phyloP scores from a whole-genome alignment of 768 basidiomycete genomes.

The Neoboletus magnificus region DNA sequence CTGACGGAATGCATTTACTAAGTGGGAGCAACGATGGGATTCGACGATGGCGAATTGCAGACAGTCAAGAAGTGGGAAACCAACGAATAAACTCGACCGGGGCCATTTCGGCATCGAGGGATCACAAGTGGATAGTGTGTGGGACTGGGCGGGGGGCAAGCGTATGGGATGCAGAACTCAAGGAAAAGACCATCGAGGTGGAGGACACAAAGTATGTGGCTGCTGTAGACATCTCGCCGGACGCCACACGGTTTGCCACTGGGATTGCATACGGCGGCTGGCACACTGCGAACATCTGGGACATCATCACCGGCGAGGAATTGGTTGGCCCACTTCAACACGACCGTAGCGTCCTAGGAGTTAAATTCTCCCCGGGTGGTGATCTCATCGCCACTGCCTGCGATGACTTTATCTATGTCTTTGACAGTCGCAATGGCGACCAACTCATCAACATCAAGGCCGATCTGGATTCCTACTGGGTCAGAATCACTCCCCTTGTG shows the following conservation, averaged over 20 bases:
- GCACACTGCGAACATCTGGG: neutral
- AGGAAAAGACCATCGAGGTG: neutral
- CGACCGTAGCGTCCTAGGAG: neutral
- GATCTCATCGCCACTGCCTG: neutral
- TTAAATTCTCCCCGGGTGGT: neutral
- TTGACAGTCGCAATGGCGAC: neutral
- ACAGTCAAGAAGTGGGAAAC: no score
- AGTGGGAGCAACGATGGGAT: no score
- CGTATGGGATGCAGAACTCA: constrained; percentile 1
- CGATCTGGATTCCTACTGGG: neutral
- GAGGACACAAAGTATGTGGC: neutral
- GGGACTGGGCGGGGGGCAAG: neutral
- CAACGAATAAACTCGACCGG: no score
- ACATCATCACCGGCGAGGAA: neutral
- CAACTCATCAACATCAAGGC: neutral
- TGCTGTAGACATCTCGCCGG: neutral
- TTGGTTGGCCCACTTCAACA: neutral
- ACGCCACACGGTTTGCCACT: no score
- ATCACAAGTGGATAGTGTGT: neutral
- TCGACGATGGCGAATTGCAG: no score
- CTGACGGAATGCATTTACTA: no score
- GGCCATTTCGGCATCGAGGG: no score
- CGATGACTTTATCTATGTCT: neutral
- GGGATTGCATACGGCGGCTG: neutral
- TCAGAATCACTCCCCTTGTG: neutral